Evolutionary conservation across 768 basidiomycete species (phyloP).

Genomic region (Lyophyllum decastes): DNA sequence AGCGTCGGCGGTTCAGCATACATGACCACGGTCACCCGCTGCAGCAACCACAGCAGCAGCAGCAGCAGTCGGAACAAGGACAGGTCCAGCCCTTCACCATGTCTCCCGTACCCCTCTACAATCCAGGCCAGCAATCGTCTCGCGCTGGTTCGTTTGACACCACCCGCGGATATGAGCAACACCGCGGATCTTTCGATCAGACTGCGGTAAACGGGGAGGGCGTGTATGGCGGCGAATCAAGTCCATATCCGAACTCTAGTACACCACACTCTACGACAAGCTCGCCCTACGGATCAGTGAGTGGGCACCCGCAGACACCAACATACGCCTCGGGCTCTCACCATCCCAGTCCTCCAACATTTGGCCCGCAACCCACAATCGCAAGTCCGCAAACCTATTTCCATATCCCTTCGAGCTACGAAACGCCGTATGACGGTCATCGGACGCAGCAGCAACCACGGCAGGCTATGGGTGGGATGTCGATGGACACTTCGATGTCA

Average conservation of each 20-base stretch:
- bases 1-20: slow-evolving; percentile 20
- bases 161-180: slow-evolving; percentile 18
- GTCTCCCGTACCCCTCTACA: slow-evolving; percentile 5
- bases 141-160: slow-evolving; percentile 23
- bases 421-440: slow-evolving; percentile 16
- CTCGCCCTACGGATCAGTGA: slow-evolving; percentile 29
- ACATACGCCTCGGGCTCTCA: slow-evolving; percentile 22
- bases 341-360: slow-evolving; percentile 27
- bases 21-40: slow-evolving; percentile 15
- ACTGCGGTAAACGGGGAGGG: slow-evolving; percentile 1
- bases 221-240: slow-evolving; percentile 12
- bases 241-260: slow-evolving; percentile 29
- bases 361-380: slow-evolving; percentile 17
- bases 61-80: slow-evolving; percentile 18
- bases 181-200: slow-evolving; percentile 15
- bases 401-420: slow-evolving; percentile 18
- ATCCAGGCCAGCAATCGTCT: slow-evolving; percentile 14
- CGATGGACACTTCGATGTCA: slow-evolving; percentile 19
- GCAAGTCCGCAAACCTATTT: slow-evolving; percentile 20
- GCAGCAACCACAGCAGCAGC: slow-evolving; percentile 23
- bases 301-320: slow-evolving; percentile 28
- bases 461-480: slow-evolving; percentile 8
- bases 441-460: slow-evolving; percentile 15
- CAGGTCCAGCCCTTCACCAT: slow-evolving; percentile 10
- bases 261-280: slow-evolving; percentile 25